Evolutionary conservation across 108 stramenopile genomes (phyloP).

Genomic region (Cyclotella baltica): DNA sequence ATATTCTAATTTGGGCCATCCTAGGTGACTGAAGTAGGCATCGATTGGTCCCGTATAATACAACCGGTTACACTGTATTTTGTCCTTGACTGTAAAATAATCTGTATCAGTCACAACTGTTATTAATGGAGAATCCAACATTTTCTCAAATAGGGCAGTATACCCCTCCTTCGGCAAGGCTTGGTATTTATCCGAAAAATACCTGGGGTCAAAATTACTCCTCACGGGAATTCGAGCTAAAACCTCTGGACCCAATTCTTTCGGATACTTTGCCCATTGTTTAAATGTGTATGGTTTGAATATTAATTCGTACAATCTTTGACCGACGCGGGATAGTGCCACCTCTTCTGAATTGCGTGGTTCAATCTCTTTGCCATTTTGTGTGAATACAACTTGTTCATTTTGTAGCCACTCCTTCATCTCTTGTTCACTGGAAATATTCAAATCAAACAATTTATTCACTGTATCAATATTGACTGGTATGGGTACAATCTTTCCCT

Average conservation of each 20-base stretch:
- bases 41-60: conserved; percentile 87
- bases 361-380: conserved; percentile 36
- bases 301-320: conserved; percentile 69
- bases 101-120: conserved; percentile 67
- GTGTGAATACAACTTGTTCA: conserved; percentile 55
- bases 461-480: conserved; percentile 89
- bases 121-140: conserved; percentile 67
- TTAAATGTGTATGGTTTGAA: conserved; percentile 85
- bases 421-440: conserved; percentile 63
- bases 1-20: conserved; percentile 82
- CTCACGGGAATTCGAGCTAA: conserved; percentile 80
- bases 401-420: conserved; percentile 79
- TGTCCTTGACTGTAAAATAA: conserved; percentile 69
- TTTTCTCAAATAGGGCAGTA: conserved; percentile 72
- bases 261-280: conserved; percentile 82
- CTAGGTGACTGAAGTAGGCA: conserved; percentile 70
- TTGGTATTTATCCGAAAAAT: conserved; percentile 82
- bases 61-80: conserved; percentile 54
- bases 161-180: conserved; percentile 80
- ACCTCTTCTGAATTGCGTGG: conserved; percentile 77
- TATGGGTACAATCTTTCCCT: conserved; percentile 78
- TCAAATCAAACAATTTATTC: conserved; percentile 73
- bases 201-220: conserved; percentile 69
- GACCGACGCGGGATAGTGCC: conserved; percentile 74
- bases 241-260: conserved; percentile 77